A percentile compares a stretch with the other conserved stretches of the same genome.
These are phyloP conservation scores for Tribonema minus DNA, from an alignment of 108 stramenopile species.

Conservation along the genomic window DNA sequence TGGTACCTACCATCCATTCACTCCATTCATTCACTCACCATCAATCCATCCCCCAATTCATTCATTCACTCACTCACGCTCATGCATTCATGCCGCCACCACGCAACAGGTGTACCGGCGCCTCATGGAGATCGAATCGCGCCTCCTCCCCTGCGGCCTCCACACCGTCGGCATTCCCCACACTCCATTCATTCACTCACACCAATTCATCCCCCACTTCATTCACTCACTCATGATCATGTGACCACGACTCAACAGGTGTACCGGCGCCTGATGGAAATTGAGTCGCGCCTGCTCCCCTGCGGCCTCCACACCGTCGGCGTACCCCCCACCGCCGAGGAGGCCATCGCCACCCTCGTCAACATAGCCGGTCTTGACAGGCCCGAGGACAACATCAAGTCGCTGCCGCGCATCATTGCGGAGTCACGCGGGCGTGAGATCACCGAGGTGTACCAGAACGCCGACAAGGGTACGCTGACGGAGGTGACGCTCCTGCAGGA, in stretches of 20 bases:
- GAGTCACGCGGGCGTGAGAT: conserved; percentile 83
- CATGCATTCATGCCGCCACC: too few relatives aligned
- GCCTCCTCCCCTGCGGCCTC: conserved; percentile 86
- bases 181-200: too few relatives aligned
- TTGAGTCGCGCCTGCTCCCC: conserved; percentile 89
- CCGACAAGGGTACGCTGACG: conserved; percentile 78
- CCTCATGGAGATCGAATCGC: conserved; percentile 94
- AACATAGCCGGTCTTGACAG: conserved; percentile 92
- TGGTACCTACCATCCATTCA: too few relatives aligned
- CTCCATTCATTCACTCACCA: too few relatives aligned
- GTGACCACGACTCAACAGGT: too few relatives aligned
- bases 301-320: conserved; percentile 93
- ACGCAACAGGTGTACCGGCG: conserved; percentile 81
- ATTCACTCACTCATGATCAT: too few relatives aligned
- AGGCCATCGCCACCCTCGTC: conserved; percentile 88
- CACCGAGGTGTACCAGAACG: conserved; percentile 84
- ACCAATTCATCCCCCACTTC: too few relatives aligned
- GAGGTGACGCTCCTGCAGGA: conserved; percentile 25
- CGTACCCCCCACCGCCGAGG: conserved; percentile 87
- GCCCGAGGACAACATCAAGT: conserved; percentile 73
- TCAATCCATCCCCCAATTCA: too few relatives aligned
- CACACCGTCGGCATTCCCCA: conserved; percentile 94
- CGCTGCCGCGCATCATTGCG: conserved; percentile 85
- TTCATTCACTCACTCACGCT: too few relatives aligned
- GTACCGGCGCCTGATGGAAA: conserved; percentile 90